Evolutionary conservation across 129 eudicot species (phyloP), one percentile per base, ranked within the genome.

Genomic region (Escallonia rubra): DNA sequence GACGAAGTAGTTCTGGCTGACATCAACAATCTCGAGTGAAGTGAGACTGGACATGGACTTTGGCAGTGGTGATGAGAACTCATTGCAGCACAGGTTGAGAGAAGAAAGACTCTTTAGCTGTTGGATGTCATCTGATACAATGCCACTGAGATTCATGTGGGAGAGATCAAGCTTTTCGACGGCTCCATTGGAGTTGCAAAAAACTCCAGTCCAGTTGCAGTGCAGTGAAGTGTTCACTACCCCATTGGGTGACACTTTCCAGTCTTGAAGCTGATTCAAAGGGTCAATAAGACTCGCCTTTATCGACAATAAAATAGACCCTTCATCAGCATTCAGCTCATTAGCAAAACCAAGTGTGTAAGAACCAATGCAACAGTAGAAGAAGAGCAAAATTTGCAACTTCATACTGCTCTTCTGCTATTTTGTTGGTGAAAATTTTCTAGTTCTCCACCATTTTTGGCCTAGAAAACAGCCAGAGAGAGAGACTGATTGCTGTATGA

Each of bases 181-280:
- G 1, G 44, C 65, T 5, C 98, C 96, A n/a, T 61, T 4, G 4
- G 89, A 71, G 80, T 76, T 76, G 83, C 96, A 92, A 59, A 49
- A 63, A 45, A 92, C 85, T 50, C 98, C 96, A 10, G 85, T 86
- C 98, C 98, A 92, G 43, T 76, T 82, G 67, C 96, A 92, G 70
- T 83, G 88, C 47, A 11, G 78, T 63, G 81, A 55, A 61, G 4
- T 65, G 64, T 66, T 59, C 39, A 4, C 69, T 6, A 3, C 9
- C 64, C 49, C 48, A 11, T 63, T 72, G 43, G 61, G 47, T 16
- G 76, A 47, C 43, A 59, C 53, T 61, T 75, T 80, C 97, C 97
- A 88, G 64, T 85, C 84, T 41, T 66, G 61, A 13, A 91, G 87
- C 68, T 75, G 83, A 67, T 85, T 72, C n/a, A 83, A 38, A 14